Conservation (phyloP, 2,329 filamentous ascomycete species). For the Penicillium concentricum region DNA sequence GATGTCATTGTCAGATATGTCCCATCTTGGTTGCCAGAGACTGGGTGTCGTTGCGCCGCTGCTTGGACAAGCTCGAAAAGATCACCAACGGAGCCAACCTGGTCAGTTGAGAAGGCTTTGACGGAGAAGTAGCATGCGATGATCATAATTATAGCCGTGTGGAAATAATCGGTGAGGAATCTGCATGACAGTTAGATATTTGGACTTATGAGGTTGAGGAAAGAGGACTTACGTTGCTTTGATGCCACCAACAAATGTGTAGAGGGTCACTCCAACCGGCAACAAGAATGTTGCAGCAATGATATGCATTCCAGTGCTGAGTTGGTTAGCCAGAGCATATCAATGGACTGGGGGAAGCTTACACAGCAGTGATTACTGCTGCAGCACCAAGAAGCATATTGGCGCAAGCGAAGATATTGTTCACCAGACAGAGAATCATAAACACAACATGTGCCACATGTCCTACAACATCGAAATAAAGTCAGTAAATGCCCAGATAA, state of each 20-base stretch:
- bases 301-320: constrained; percentile 51
- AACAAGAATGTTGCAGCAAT: constrained; percentile 52
- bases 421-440: constrained; percentile 54
- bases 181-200: constrained; percentile 16
- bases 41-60: constrained; percentile 46
- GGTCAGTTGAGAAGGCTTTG: constrained; percentile 46
- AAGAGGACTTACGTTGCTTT: constrained; percentile 35
- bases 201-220: neutral
- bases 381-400: constrained; percentile 54
- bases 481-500: neutral
- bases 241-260: constrained; percentile 43
- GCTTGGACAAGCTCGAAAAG: constrained; percentile 53
- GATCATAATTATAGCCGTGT: constrained; percentile 56
- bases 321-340: neutral
- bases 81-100: constrained; percentile 49
- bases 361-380: constrained; percentile 43
- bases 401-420: constrained; percentile 55
- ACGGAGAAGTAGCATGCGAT: constrained; percentile 52
- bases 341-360: neutral
- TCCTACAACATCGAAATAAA: constrained; percentile 16
- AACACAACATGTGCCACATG: constrained; percentile 51
- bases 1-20: constrained; percentile 59
- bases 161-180: constrained; percentile 54
- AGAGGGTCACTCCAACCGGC: constrained; percentile 40
- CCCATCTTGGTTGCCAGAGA: constrained; percentile 54